Base-by-base conservation (phyloP, 2,329 filamentous ascomycete genomes). In the Corniculantispora saksenae region DNA sequence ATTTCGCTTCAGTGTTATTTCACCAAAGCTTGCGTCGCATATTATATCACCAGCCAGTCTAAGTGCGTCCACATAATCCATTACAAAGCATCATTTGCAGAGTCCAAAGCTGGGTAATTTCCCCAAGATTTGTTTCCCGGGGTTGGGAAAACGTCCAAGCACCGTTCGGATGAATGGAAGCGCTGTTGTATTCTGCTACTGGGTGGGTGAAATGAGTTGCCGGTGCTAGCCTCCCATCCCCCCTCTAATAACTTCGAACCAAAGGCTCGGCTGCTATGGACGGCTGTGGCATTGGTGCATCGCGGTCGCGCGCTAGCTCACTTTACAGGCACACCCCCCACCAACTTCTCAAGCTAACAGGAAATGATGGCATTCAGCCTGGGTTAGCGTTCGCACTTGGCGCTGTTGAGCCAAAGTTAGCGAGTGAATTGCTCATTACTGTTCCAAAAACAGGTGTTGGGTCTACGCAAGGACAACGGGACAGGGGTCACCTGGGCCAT, bases 121-220 rank as follows among this genome's bases (percentile, higher is more conserved):
- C 32, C 32, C 32, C 32, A 32, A 32, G 32, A 32, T 32, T 17
- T 10, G 48, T 4, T 19, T 29, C 5, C 25, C 10, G 32, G 32
- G 32, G 32, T 17, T 32, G 29, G 35, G 35, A 53, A 47, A 47
- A 53, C 58, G n/a, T 50, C 45, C 60, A 45, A 10, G 17, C 10
- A 55, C 29, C 29, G 61, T 63, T 56, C 61, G 61, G 61, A 56
- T 63, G 61, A 63, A 63, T 17, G 61, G 61, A 56, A 57, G 54
- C 8, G 27, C 27, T 32, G 48, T 25, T 43, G 12, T 17, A 51
- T 21, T 38, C 19, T 32, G 51, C 27, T 10, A 4, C 9, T 55
- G 29, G 17, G 17, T 9, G 12, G 27, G 40, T 23, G 40, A 55
- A 55, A 21, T 47, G 12, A 7, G 25, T 8, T 1, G 19, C 25